These are phyloP conservation scores for Penicillium fuscoglaucum DNA, from an alignment of 2,329 filamentous ascomycete genomes.

Conservation along the genomic window DNA sequence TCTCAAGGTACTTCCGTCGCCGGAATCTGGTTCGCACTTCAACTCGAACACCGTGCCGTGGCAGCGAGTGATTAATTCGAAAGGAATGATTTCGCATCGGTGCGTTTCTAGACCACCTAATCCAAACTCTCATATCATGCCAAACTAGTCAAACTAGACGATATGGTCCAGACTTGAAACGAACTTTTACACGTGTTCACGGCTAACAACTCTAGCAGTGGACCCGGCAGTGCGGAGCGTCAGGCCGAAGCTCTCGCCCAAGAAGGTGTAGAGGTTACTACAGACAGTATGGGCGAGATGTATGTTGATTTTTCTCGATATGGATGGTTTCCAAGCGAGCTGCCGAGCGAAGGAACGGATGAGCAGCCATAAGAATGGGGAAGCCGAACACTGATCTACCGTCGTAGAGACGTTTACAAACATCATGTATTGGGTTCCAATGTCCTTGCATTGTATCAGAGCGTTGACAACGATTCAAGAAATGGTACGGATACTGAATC, in stretches of 20 bases:
- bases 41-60: conserved; percentile 82
- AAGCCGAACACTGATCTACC: conserved; percentile 6
- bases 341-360: conserved; percentile 49
- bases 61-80: conserved; percentile 89
- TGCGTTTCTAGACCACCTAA: conserved; percentile 39
- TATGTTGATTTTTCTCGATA: conserved; percentile 44
- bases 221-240: conserved; percentile 44
- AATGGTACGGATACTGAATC: not conserved
- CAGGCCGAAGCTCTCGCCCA: conserved; percentile 44
- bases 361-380: conserved; percentile 8
- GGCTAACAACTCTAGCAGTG: conserved; percentile 29
- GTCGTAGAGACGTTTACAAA: not conserved
- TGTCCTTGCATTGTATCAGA: not conserved
- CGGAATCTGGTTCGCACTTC: conserved; percentile 54
- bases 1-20: conserved; percentile 76
- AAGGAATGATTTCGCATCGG: conserved; percentile 83
- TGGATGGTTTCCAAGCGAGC: conserved; percentile 52
- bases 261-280: conserved; percentile 46
- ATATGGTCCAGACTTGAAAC: not conserved
- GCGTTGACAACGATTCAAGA: not conserved
- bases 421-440: not conserved
- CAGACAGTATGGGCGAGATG: conserved; percentile 47
- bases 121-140: too few relatives aligned
- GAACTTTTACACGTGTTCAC: not conserved
- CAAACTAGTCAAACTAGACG: not conserved